These are phyloP conservation scores for Trapa bicornis DNA, from an alignment of 345 rosid genomes.

Conservation along the genomic window DNA sequence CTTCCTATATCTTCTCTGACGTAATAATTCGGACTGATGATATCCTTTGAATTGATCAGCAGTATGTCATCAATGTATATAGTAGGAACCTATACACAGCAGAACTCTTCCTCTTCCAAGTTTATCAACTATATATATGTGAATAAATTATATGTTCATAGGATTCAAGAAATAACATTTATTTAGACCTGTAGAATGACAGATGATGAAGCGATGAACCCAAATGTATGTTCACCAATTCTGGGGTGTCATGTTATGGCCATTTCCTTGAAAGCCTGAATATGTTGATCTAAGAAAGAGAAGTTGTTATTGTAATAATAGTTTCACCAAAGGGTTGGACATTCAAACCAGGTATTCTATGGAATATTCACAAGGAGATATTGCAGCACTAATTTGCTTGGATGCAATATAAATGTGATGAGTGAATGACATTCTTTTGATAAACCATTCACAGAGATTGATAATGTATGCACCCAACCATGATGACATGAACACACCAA, in stretches of 20 bases:
- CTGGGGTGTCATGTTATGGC: conserved; percentile 98
- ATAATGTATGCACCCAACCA: conserved; percentile 98
- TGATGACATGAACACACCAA: conserved; percentile 98
- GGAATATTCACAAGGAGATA: conserved; percentile 65
- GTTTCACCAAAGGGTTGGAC: conserved; percentile 2
- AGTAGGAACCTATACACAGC: conserved; percentile 94
- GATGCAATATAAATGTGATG: conserved; percentile 97
- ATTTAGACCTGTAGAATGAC: conserved; percentile 67
- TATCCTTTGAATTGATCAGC: conserved; percentile 66
- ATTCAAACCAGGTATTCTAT: neutral
- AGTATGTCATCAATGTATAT: conserved; percentile 94
- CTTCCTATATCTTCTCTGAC: conserved; percentile 98
- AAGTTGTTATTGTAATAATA: neutral
- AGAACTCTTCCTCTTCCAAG: conserved; percentile 76
- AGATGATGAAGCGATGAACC: conserved; percentile 75
- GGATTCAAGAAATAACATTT: conserved; percentile 5
- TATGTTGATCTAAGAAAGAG: conserved; percentile 64
- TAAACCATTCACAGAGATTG: conserved; percentile 94
- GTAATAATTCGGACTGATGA: conserved; percentile 86
- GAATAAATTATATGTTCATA: neutral
- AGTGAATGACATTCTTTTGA: conserved; percentile 94
- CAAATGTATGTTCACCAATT: conserved; percentile 95
- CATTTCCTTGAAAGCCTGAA: conserved; percentile 93
- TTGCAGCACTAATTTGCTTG: conserved; percentile 97
- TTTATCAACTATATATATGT: neutral